Evolutionary conservation across 129 eudicot species (phyloP), one percentile per base, ranked within the genome.

Genomic region (Tagetes erecta): DNA sequence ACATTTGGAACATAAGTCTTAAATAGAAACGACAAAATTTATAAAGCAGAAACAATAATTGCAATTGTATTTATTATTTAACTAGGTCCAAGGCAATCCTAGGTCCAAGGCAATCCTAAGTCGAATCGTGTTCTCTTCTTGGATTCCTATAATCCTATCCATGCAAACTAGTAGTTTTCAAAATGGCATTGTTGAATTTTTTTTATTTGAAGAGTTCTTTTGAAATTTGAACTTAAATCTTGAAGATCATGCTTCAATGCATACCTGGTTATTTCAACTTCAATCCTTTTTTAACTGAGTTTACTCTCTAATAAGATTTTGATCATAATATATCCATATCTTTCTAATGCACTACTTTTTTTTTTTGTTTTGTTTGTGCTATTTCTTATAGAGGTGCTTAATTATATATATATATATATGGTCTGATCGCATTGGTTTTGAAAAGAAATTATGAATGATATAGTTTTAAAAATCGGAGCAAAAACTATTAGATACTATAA

Each of bases 221-320:
- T 31, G 37, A 57, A 7, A 31, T 6, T 56, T 30, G 9, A 57
- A 57, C 12, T 6, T 64, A n/a, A 64, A n/a, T 64, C 2, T 30
- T n/a, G 52, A 10, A 65, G 51, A 66, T 66, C 46, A 66, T 66
- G 49, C 30, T 56, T 27, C 51, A 65, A 42, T 41, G 7, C 10
- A 66, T 20, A 20, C 11, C 62, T 1, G 11, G 35, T 5, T 55
- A 9, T 53, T 53, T 53, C 35, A 53, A 53, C 1, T 10, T 47
- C 14, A 47, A 10, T n/a, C 14, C 34, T 53, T 8, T 27, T 4
- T 56, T 14, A 56, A 56, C 1, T 30, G 36, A 56, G 38, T 56
- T 56, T 56, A 56, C 13, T 56, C 31, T 6, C 36, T 0, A 6
- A 37, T 30, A 30, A 27, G 63, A 56, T 56, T 10, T 27, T 30